Conservation (phyloP, 225 moss, liverwort and hornwort species). For the Sphagnum tenellum region DNA sequence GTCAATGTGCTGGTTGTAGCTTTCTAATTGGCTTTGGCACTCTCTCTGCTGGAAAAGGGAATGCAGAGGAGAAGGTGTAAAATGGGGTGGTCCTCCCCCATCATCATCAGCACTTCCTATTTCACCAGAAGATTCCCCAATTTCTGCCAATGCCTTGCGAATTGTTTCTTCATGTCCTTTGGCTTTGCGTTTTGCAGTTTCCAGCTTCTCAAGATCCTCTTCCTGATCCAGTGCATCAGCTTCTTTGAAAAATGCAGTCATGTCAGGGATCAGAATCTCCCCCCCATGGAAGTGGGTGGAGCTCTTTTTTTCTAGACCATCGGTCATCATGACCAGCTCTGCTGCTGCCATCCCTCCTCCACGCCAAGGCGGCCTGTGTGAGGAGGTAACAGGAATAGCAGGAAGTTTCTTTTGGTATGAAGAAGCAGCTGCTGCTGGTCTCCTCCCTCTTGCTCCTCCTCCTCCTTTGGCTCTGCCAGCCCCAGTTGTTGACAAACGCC, state of each 20-base stretch:
- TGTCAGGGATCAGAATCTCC: slow-evolving; percentile 17
- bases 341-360: slow-evolving; percentile 23
- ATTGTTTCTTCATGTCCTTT: slow-evolving; percentile 5
- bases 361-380: slow-evolving; percentile 24
- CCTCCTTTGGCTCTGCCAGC: slow-evolving; percentile 51
- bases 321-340: slow-evolving; percentile 4
- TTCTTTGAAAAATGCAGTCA: slow-evolving; percentile 9
- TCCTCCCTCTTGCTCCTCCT: slow-evolving; percentile 18
- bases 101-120: slow-evolving; percentile 10
- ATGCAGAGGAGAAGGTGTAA: slow-evolving; percentile 27
- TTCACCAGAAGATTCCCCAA: slow-evolving; percentile 12
- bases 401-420: slow-evolving; percentile 9
- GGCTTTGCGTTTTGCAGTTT: slow-evolving; percentile 7
- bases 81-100: slow-evolving; percentile 16
- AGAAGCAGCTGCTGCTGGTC: slow-evolving; percentile 14
- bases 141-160: slow-evolving; percentile 6
- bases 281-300: not conserved
- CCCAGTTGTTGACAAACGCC: slow-evolving; percentile 10
- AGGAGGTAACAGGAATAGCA: slow-evolving; percentile 7
- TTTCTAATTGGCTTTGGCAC: slow-evolving; percentile 24
- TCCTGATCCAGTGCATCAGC: slow-evolving; percentile 8
- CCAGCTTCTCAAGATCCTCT: slow-evolving; percentile 8
- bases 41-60: slow-evolving; percentile 33
- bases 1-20: slow-evolving; percentile 22
- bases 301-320: slow-evolving; percentile 25